Conservation (phyloP, 2,329 filamentous ascomycete genomes). For the Didymella sp. region DNA sequence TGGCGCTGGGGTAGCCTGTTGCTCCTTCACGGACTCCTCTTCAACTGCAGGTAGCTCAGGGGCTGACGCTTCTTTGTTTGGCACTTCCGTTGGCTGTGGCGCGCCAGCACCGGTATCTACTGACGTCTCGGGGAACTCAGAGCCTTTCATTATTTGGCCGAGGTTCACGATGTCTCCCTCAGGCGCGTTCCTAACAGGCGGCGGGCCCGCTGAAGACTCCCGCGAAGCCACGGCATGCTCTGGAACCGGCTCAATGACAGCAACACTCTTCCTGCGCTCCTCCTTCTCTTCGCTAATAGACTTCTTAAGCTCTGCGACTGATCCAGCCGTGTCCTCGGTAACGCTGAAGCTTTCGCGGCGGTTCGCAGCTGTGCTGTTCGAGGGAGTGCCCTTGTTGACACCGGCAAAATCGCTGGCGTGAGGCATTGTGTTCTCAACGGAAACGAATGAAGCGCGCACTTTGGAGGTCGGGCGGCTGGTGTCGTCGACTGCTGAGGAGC, state of each 20-base stretch:
- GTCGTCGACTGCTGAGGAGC: constrained; percentile 39
- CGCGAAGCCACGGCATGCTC: constrained; percentile 53
- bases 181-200: constrained; percentile 38
- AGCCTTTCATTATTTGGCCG: constrained; percentile 47
- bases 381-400: constrained; percentile 34
- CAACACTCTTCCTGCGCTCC: constrained; percentile 46
- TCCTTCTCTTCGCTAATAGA: constrained; percentile 52
- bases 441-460: constrained; percentile 57
- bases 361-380: constrained; percentile 42
- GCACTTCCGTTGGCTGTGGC: constrained; percentile 10
- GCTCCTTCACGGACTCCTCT: constrained; percentile 10
- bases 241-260: constrained; percentile 50
- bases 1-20: constrained; percentile 2
- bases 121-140: constrained; percentile 42
- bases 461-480: constrained; percentile 51
- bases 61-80: constrained; percentile 9
- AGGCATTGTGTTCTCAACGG: constrained; percentile 53
- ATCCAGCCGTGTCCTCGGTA: constrained; percentile 45
- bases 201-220: constrained; percentile 47
- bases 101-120: constrained; percentile 17
- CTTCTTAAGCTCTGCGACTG: constrained; percentile 49
- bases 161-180: constrained; percentile 41
- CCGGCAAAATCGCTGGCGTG: constrained; percentile 33
- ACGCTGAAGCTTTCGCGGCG: constrained; percentile 54
- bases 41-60: constrained; percentile 14